Evolutionary conservation across 331 rosid genomes (phyloP).

Genomic region (Stylosanthes scabra): DNA sequence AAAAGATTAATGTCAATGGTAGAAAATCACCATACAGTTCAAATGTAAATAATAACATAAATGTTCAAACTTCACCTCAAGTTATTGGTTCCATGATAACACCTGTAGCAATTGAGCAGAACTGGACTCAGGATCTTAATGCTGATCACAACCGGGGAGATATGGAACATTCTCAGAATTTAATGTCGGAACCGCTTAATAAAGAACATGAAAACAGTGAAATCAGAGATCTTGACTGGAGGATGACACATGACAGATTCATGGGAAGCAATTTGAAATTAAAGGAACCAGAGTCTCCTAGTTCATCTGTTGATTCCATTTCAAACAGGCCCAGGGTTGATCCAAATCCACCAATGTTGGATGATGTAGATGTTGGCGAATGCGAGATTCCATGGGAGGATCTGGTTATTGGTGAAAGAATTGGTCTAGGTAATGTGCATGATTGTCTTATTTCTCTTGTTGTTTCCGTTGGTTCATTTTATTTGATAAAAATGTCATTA

Average conservation of each 20-base stretch:
- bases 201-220: slow-evolving; percentile 53
- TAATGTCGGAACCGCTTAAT: slow-evolving; percentile 34
- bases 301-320: slow-evolving; percentile 55
- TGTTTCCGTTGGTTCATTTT: neutral
- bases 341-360: slow-evolving; percentile 60
- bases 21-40: slow-evolving; percentile 50
- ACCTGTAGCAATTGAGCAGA: slow-evolving; percentile 39
- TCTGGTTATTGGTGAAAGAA: slow-evolving; percentile 91
- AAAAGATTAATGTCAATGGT: slow-evolving; percentile 53
- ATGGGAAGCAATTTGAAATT: slow-evolving; percentile 63
- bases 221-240: slow-evolving; percentile 50
- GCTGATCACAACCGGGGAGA: slow-evolving; percentile 44
- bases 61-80: slow-evolving; percentile 41
- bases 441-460: slow-evolving; percentile 33
- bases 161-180: slow-evolving; percentile 46
- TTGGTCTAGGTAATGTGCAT: slow-evolving; percentile 84
- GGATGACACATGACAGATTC: slow-evolving; percentile 68
- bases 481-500: slow-evolving; percentile 12
- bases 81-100: slow-evolving; percentile 43
- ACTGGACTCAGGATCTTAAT: slow-evolving; percentile 50
- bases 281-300: slow-evolving; percentile 68
- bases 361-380: slow-evolving; percentile 92
- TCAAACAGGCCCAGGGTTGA: slow-evolving; percentile 69
- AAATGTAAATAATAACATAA: slow-evolving; percentile 45
- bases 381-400: slow-evolving; percentile 98